phyloP scores from a whole-genome alignment of 2,329 filamentous ascomycete species.

The Leptographium procerum region DNA sequence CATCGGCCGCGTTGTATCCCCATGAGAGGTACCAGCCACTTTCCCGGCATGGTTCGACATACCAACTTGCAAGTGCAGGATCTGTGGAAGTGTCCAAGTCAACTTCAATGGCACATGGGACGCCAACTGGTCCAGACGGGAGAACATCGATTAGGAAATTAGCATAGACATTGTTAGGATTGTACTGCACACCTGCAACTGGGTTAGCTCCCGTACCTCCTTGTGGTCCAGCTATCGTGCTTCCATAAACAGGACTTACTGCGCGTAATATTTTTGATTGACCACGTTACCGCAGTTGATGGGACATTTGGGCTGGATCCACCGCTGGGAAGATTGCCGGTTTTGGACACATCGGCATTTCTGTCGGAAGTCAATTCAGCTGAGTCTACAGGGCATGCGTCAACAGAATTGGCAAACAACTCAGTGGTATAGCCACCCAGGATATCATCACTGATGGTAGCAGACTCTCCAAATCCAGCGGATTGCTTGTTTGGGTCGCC shows the following conservation, averaged over 20 bases:
- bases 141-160: constrained; percentile 9
- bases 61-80: constrained; percentile 16
- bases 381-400: neutral
- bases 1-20: constrained; percentile 19
- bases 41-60: constrained; percentile 13
- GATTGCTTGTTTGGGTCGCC: neutral
- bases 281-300: neutral
- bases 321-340: neutral
- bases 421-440: neutral
- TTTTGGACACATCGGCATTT: neutral
- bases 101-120: constrained; percentile 11
- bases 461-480: neutral
- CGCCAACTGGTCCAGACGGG: constrained; percentile 2
- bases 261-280: neutral
- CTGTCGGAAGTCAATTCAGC: neutral
- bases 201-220: neutral
- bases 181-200: constrained; percentile 6
- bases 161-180: constrained; percentile 7
- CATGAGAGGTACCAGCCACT: constrained; percentile 20
- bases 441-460: neutral
- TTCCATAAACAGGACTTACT: neutral
- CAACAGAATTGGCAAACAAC: neutral
- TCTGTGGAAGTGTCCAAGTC: constrained; percentile 7
- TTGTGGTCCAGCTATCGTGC: neutral
- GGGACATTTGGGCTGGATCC: neutral